A percentile compares a stretch with the other conserved stretches of the same genome.
These are phyloP conservation scores for Syzygium oleosum DNA, from an alignment of 345 rosid genomes.

Conservation along the genomic window DNA sequence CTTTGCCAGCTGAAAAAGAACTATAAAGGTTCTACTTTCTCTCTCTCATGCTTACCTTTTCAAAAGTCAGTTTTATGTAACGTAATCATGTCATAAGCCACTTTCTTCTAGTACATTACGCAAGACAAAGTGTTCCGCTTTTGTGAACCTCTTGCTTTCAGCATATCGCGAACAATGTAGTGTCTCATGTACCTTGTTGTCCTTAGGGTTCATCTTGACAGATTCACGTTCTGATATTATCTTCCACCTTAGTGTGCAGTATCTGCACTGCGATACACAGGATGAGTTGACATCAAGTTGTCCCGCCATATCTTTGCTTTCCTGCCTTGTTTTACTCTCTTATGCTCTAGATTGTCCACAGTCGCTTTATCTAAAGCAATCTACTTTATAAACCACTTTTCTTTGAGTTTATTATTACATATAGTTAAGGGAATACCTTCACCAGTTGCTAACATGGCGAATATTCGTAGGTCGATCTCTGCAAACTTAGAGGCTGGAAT, in stretches of 20 bases:
- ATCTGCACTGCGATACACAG: background rate
- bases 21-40: background rate
- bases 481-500: too few species aligned
- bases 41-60: background rate
- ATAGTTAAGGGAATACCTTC: too few species aligned
- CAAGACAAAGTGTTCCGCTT: background rate
- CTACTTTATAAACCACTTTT: background rate
- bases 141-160: background rate
- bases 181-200: background rate
- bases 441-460: too few species aligned
- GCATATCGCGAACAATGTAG: rapidly evolving
- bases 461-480: too few species aligned
- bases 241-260: background rate
- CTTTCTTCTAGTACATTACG: background rate
- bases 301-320: background rate
- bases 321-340: background rate
- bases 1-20: background rate
- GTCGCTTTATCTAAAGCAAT: background rate
- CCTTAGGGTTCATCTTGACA: background rate
- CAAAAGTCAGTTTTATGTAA: background rate
- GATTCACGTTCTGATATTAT: background rate
- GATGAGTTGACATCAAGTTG: background rate
- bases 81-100: background rate
- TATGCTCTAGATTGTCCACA: background rate
- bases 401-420: too few species aligned